A percentile compares a stretch with the other conserved stretches of the same genome.
phyloP scores from a whole-genome alignment of 139 green algal genomes.

The Mychonastes homosphaera region DNA sequence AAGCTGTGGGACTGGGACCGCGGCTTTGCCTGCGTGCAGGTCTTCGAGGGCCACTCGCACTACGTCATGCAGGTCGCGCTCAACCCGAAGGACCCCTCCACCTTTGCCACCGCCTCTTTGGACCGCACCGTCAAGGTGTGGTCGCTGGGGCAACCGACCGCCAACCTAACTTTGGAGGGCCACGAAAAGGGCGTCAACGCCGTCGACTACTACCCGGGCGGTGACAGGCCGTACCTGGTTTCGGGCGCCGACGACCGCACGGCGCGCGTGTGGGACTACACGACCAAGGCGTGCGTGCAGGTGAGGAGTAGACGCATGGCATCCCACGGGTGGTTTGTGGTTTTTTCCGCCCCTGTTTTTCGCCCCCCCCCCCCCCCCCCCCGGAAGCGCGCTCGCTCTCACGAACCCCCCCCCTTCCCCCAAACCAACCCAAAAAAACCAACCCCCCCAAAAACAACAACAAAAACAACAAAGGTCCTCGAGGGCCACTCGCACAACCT shows the following conservation, averaged over 20 bases:
- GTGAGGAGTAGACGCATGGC: constrained; percentile 84
- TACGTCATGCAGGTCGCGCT: constrained; percentile 99
- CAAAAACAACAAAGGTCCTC: not conserved
- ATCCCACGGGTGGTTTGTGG: constrained; percentile 47
- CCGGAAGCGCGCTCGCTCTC: not conserved
- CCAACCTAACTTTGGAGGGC: constrained; percentile 98
- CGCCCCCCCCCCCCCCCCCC: too few relatives aligned
- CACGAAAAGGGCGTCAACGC: constrained; percentile 98
- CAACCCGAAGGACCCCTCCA: constrained; percentile 99
- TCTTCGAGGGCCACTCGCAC: constrained; percentile 98
- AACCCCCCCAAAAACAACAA: not conserved
- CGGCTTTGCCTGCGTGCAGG: constrained; percentile 78
- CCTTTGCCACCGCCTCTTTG: constrained; percentile 92
- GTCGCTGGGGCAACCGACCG: constrained; percentile 76
- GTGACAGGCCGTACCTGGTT: constrained; percentile 92
- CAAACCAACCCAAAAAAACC: not conserved
- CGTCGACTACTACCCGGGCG: constrained; percentile 94
- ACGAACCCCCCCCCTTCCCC: not conserved
- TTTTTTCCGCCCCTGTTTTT: not conserved
- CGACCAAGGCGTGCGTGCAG: constrained; percentile 98
- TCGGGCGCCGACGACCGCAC: constrained; percentile 84
- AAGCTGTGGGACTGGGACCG: constrained; percentile 99
- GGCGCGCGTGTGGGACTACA: constrained; percentile 93
- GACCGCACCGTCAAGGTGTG: constrained; percentile 98
- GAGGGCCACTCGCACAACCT: constrained; percentile 84